Evolutionary conservation across 805 yeast species (phyloP).

Genomic region (Saturnispora bothae): DNA sequence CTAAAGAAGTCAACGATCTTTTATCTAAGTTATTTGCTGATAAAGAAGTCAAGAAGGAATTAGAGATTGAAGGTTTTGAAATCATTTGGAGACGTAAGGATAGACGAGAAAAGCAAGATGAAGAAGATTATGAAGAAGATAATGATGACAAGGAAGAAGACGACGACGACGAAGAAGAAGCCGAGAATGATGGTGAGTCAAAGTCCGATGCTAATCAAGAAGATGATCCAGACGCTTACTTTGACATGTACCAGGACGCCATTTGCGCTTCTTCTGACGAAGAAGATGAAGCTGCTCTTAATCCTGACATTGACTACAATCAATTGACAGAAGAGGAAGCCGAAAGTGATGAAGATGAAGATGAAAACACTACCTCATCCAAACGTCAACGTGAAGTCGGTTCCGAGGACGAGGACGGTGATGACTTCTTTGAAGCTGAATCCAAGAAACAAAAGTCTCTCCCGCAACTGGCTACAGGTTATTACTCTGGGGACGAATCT

Average conservation of each 20-base stretch:
- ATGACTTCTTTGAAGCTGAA: constrained; percentile 30
- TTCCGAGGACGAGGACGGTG: constrained; percentile 23
- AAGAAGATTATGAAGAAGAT: constrained; percentile 6
- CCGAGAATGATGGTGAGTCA: constrained; percentile 10
- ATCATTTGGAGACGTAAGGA: constrained; percentile 6
- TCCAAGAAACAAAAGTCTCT: constrained; percentile 29
- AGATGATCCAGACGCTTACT: constrained; percentile 16
- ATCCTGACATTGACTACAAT: constrained; percentile 38
- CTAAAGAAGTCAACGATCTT: constrained; percentile 34
- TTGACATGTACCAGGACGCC: constrained; percentile 21
- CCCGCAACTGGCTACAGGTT: constrained; percentile 72
- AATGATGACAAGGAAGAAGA: constrained; percentile 9
- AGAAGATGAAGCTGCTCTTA: constrained; percentile 28
- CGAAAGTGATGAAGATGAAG: constrained; percentile 5
- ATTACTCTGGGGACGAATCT: constrained; percentile 68
- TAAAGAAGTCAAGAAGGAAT: constrained; percentile 27
- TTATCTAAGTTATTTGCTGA: constrained; percentile 40
- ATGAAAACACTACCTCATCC: constrained; percentile 26
- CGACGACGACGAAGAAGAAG: constrained; percentile 17
- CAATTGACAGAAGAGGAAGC: constrained; percentile 58
- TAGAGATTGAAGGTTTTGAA: constrained; percentile 8
- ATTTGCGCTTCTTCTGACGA: constrained; percentile 36
- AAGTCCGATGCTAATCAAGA: constrained; percentile 14
- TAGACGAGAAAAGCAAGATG: constrained; percentile 16
- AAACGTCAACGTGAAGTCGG: constrained; percentile 4